Base-by-base conservation (phyloP, 345 rosid species). In the Aethionema arabicum region DNA sequence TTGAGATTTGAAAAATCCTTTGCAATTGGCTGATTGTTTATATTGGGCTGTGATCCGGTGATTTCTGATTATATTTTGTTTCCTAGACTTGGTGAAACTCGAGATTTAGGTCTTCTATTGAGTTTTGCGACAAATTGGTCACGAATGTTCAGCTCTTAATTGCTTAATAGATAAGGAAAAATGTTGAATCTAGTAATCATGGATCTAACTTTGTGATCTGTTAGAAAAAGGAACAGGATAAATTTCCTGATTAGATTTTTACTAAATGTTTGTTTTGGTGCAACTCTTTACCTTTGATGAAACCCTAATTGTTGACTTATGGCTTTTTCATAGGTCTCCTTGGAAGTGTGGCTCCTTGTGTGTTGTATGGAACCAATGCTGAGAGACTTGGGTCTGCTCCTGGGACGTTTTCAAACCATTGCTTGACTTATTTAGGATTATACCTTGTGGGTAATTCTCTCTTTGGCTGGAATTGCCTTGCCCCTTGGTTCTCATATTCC, bases 261-360 rank as follows among this genome's bases (percentile, higher is more conserved):
- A 45, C 33, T 33, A 32, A 11, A 15, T 8, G 42, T 64, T 13
- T 27, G 66, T 45, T 45, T 15, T 59, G 54, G 27, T 21, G 27
- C 27, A 45, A 44, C 8, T 6, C 11, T 56, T 57, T 55, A 46
- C 44, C 13, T 63, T 63, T 66, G 51, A 66, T 49, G 56, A 29
- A 14, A 50, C 56, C 49, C 0, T 36, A 33, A 7, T 21, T 55
- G 10, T 46, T 66, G 71, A 14, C 9, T 55, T 31, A 56, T 66
- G 55, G 63, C 2, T 63, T 43, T 41, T 44, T 63, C 32, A 6
- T 73, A 86, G 98, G 98, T 79, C 85, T 89, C 16, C 91, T 92
- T 69, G 97, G 98, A 75, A 81, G 93, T 59, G 38, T 81, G 65
- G 95, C 90, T 35, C 97, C 98, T 0, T 89, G 97, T 55, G 88